Conservation (phyloP, 1,139 yeast genomes). For the Geotrichum aggregatum region DNA sequence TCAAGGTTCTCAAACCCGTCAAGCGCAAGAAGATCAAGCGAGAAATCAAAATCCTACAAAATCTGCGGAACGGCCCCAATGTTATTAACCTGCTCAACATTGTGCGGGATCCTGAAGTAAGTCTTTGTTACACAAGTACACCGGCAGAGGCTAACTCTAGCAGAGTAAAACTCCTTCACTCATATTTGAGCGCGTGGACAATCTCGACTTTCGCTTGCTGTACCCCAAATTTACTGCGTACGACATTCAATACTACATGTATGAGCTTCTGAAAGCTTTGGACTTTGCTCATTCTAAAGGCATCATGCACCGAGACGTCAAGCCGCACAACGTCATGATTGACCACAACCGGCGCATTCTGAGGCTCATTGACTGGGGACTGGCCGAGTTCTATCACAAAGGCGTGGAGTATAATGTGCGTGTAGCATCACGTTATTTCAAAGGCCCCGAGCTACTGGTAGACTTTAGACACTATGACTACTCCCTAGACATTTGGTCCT, state of each 20-base stretch:
- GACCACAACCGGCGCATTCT: constrained; percentile 66
- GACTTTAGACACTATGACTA: constrained; percentile 87
- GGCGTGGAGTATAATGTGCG: constrained; percentile 90
- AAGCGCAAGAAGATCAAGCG: constrained; percentile 88
- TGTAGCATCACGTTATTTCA: constrained; percentile 90
- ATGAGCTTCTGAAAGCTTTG: constrained; percentile 73
- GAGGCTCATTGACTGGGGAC: constrained; percentile 92
- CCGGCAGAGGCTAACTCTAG: no score
- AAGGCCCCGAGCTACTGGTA: constrained; percentile 88
- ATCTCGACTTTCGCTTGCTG: constrained; percentile 77
- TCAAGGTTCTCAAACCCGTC: constrained; percentile 90
- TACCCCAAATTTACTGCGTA: constrained; percentile 75
- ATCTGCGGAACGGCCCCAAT: constrained; percentile 76
- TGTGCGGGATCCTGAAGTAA: constrained; percentile 57
- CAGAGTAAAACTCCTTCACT: constrained; percentile 80
- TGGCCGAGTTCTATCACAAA: constrained; percentile 91
- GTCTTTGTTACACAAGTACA: no score
- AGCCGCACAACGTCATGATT: constrained; percentile 95
- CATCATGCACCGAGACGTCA: constrained; percentile 93
- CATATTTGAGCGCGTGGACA: constrained; percentile 79
- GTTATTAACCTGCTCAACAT: constrained; percentile 70
- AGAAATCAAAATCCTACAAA: constrained; percentile 82
- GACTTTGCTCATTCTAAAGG: constrained; percentile 94
- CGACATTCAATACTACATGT: constrained; percentile 82
- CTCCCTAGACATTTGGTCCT: constrained; percentile 89